phyloP scores from a whole-genome alignment of 2,329 filamentous ascomycete genomes.

The Aschersonia sp. region DNA sequence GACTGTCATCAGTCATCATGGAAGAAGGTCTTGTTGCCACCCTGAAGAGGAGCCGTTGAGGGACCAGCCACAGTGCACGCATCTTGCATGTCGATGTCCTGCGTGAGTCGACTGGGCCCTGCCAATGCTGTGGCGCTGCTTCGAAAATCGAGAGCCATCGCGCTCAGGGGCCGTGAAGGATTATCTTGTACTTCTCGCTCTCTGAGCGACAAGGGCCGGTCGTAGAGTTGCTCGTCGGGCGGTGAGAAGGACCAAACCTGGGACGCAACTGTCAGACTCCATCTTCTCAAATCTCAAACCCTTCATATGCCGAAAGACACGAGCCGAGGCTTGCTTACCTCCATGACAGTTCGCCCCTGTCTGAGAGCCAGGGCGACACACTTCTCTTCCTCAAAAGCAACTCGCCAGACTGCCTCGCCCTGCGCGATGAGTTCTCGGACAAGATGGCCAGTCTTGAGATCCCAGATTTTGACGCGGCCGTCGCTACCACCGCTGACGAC shows the following conservation, averaged over 20 bases:
- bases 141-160: slow-evolving; percentile 31
- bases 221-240: slow-evolving; percentile 51
- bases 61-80: slow-evolving; percentile 41
- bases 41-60: slow-evolving; percentile 16
- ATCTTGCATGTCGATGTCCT: slow-evolving; percentile 43
- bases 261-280: not conserved
- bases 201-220: slow-evolving; percentile 35
- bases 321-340: slow-evolving; percentile 43
- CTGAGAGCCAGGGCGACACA: slow-evolving; percentile 90
- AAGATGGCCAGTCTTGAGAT: slow-evolving; percentile 77
- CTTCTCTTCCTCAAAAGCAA: slow-evolving; percentile 97
- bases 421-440: slow-evolving; percentile 85
- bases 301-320: too few species aligned
- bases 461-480: slow-evolving; percentile 97
- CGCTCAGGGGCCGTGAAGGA: slow-evolving; percentile 34
- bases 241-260: slow-evolving; percentile 94
- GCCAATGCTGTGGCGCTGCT: slow-evolving; percentile 13
- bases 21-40: slow-evolving; percentile 34
- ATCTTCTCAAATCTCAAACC: not conserved
- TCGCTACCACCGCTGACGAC: slow-evolving; percentile 95
- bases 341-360: slow-evolving; percentile 83
- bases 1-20: slow-evolving; percentile 24
- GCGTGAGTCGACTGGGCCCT: slow-evolving; percentile 19
- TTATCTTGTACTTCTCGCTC: slow-evolving; percentile 30
- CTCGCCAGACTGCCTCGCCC: slow-evolving; percentile 91